These are phyloP conservation scores for Withania somnifera DNA, from an alignment of 305 asterid species.

Conservation along the genomic window DNA sequence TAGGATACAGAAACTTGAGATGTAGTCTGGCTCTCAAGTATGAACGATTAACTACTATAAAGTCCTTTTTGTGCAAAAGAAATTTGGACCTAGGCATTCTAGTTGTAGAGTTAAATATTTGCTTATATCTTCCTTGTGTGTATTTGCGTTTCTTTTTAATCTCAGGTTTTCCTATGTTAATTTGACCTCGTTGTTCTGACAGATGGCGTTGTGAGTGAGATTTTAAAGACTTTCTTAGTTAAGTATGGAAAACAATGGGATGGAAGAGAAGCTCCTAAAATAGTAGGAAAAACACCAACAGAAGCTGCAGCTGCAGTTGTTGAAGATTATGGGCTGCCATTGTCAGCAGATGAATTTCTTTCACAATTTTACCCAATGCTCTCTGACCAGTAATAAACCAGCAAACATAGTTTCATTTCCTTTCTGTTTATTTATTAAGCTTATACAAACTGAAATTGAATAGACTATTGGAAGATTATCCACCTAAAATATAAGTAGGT, in stretches of 20 bases:
- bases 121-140: neutral
- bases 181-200: constrained; percentile 8
- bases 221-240: constrained; percentile 49
- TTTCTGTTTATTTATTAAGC: neutral
- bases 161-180: neutral
- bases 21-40: too few relatives aligned
- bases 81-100: neutral
- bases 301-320: constrained; percentile 76
- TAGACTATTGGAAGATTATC: neutral
- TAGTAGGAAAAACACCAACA: constrained; percentile 67
- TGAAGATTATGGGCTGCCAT: constrained; percentile 68
- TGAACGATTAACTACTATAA: neutral
- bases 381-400: constrained; percentile 42
- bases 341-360: constrained; percentile 49
- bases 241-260: constrained; percentile 89
- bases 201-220: constrained; percentile 67
- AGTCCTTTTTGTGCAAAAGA: neutral
- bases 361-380: constrained; percentile 50
- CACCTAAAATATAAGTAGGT: neutral
- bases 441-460: neutral
- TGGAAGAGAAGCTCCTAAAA: constrained; percentile 36
- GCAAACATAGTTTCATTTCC: neutral
- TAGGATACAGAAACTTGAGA: too few relatives aligned
- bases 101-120: neutral
- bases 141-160: neutral